phyloP scores from a whole-genome alignment of 208 protist species.

The Trypanosoma scelopori region DNA sequence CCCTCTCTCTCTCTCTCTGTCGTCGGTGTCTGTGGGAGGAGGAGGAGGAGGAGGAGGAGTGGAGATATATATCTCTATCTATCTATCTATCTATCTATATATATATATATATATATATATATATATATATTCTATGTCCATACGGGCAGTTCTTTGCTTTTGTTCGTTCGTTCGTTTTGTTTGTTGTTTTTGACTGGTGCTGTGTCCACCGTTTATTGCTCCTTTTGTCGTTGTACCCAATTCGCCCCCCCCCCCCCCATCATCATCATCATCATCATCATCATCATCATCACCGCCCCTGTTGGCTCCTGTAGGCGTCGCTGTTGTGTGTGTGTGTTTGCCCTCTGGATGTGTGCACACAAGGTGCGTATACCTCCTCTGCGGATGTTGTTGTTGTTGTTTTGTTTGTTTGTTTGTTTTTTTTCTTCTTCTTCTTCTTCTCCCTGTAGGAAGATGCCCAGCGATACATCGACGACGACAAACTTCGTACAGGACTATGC shows the following conservation, averaged over 20 bases:
- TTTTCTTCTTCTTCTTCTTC: constrained; percentile 6
- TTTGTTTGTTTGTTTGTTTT: neutral
- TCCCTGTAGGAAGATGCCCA: constrained; percentile 7
- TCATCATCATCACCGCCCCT: no score
- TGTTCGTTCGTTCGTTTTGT: constrained; percentile 8
- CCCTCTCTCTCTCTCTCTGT: no score
- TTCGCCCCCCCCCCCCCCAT: neutral
- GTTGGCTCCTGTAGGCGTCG: no score
- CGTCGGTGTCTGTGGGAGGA: no score
- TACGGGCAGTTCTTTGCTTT: constrained; percentile 8
- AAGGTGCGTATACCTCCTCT: no score
- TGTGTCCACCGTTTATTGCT: no score
- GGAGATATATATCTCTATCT: neutral
- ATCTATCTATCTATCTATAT: constrained; percentile 4
- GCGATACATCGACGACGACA: constrained; percentile 40
- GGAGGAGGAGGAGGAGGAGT: neutral
- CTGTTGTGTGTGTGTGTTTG: no score
- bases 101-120: constrained; percentile 19
- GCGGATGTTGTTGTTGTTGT: no score
- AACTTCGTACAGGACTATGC: constrained; percentile 90
- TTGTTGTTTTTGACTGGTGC: constrained; percentile 19
- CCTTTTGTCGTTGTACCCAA: no score
- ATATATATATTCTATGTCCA: constrained; percentile 9
- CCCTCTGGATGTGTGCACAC: no score
- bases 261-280: no score